Evolutionary conservation across 441 rosid species (phyloP).

Genomic region (Kokia cookei): DNA sequence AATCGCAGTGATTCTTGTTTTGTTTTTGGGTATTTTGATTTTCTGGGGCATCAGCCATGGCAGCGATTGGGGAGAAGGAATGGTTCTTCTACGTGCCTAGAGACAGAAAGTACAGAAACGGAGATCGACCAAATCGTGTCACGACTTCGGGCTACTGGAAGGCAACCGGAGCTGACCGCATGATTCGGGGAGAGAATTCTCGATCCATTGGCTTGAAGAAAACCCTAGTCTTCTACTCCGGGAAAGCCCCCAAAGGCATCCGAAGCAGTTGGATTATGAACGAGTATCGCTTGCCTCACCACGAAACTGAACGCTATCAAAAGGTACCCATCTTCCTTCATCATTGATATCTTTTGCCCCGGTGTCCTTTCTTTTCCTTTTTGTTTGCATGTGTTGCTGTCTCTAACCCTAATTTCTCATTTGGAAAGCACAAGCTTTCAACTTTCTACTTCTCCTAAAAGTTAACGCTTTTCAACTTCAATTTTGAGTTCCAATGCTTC

Average conservation of each 20-base stretch:
- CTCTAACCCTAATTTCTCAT: neutral
- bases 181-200: slow-evolving; percentile 73
- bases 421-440: neutral
- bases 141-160: slow-evolving; percentile 99
- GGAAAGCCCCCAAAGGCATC: slow-evolving; percentile 96
- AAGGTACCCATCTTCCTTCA: slow-evolving; percentile 43
- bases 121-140: slow-evolving; percentile 94
- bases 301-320: slow-evolving; percentile 81
- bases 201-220: slow-evolving; percentile 90
- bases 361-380: too few species aligned
- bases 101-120: slow-evolving; percentile 89
- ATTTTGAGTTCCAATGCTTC: neutral
- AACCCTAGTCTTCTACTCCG: slow-evolving; percentile 99
- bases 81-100: slow-evolving; percentile 99
- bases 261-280: slow-evolving; percentile 99
- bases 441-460: neutral
- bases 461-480: neutral
- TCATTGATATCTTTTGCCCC: too few species aligned
- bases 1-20: neutral
- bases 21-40: neutral
- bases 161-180: slow-evolving; percentile 98
- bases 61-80: slow-evolving; percentile 98
- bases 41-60: slow-evolving; percentile 44
- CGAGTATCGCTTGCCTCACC: slow-evolving; percentile 95
- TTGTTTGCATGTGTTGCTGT: too few species aligned